These are phyloP conservation scores for Aspergillus fumigatiaffinis DNA, from an alignment of 2,329 filamentous ascomycete genomes.

Conservation along the genomic window DNA sequence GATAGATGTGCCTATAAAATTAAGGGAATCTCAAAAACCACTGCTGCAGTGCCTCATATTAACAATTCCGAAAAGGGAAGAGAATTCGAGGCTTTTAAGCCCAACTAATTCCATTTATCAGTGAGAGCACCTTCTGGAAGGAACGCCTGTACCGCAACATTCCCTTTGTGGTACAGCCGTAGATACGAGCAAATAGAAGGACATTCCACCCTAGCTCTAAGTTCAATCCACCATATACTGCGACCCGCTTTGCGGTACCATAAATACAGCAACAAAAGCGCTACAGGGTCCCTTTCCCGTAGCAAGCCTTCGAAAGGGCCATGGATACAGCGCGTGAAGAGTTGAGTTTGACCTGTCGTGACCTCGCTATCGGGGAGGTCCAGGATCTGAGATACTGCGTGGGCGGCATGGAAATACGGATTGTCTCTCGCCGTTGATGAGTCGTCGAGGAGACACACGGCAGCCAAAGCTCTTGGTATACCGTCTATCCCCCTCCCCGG, in stretches of 20 bases:
- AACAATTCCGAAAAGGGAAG: too few relatives aligned
- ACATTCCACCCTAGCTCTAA: conserved; percentile 41
- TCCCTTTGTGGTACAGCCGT: conserved; percentile 23
- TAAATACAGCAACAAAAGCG: conserved; percentile 40
- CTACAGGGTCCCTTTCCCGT: conserved; percentile 31
- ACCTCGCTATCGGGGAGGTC: conserved; percentile 24
- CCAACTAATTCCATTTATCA: background rate
- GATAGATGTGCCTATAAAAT: too few relatives aligned
- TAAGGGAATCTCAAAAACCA: too few relatives aligned
- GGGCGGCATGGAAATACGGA: conserved; percentile 39
- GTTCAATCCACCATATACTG: conserved; percentile 44
- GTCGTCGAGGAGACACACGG: conserved; percentile 19
- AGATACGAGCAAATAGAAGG: conserved; percentile 42
- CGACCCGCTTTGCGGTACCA: conserved; percentile 43
- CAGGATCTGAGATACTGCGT: conserved; percentile 33
- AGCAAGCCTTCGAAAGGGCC: conserved; percentile 34
- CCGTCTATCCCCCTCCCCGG: conserved; percentile 19
- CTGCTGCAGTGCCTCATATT: too few relatives aligned
- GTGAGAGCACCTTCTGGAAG: conserved; percentile 25
- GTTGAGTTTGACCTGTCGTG: conserved; percentile 20
- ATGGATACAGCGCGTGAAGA: conserved; percentile 35
- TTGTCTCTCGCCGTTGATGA: conserved; percentile 34
- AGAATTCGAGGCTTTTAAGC: too few relatives aligned
- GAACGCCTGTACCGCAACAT: conserved; percentile 26
- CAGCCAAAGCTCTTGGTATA: conserved; percentile 18